Percentiles rank a stretch among this genome's conserved stretches.
phyloP scores from a whole-genome alignment of 148 eudicot genomes.

The Agrostemma githago region DNA sequence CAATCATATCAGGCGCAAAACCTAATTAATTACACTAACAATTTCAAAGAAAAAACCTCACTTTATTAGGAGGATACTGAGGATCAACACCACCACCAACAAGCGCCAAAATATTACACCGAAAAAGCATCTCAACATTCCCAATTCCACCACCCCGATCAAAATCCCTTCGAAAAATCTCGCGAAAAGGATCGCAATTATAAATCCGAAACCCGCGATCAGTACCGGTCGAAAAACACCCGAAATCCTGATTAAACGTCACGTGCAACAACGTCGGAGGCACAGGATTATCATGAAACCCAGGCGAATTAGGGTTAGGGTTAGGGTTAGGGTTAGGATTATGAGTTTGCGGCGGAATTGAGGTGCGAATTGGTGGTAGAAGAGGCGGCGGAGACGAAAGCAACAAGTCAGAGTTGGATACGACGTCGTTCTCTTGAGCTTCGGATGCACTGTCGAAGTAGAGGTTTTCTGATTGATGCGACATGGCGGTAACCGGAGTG shows the following conservation, averaged over 20 bases:
- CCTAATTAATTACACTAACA: neutral
- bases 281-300: slow-evolving; percentile 16
- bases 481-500: slow-evolving; percentile 19
- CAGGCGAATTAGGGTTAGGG: slow-evolving; percentile 30
- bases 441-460: slow-evolving; percentile 18
- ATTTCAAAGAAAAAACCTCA: neutral
- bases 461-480: slow-evolving; percentile 25
- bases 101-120: slow-evolving; percentile 76
- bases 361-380: slow-evolving; percentile 28
- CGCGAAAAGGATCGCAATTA: slow-evolving; percentile 87
- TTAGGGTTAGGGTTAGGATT: slow-evolving; percentile 28
- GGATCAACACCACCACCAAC: slow-evolving; percentile 89
- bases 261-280: slow-evolving; percentile 53
- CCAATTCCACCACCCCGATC: slow-evolving; percentile 72
- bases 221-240: slow-evolving; percentile 76
- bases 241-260: slow-evolving; percentile 69
- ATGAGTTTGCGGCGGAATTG: slow-evolving; percentile 11
- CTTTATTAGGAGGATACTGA: slow-evolving; percentile 75
- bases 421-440: neutral
- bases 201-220: slow-evolving; percentile 70
- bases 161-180: slow-evolving; percentile 80
- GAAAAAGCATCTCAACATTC: slow-evolving; percentile 77
- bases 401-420: neutral
- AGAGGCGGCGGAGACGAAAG: slow-evolving; percentile 19
- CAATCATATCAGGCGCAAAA: neutral